Base-by-base conservation (phyloP, 805 yeast genomes). In the Candida maris region DNA sequence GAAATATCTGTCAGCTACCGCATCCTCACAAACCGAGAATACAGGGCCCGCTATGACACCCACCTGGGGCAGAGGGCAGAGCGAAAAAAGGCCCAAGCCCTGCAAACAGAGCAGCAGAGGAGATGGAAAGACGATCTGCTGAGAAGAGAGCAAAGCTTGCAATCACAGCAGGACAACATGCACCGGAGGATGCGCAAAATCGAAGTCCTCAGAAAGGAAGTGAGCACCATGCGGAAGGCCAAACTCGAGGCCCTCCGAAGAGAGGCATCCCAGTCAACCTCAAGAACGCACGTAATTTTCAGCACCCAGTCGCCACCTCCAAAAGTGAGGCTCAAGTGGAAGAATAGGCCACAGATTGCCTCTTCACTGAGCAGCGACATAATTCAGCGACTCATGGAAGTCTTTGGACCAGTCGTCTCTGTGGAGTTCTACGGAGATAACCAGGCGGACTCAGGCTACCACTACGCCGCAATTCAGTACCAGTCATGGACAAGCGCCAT, bases 321-420 rank as follows among this genome's bases (percentile, higher is more conserved):
- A 5, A 29, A 30, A 22, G 64, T 67, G 17, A 40, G 52, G 18
- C 57, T 74, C 18, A 65, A 59, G 44, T 75, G 79, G 78, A 73
- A 72, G 45, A 58, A 61, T 30, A 62, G 62, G 38, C 60, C 59
- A 5, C 67, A 64, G 29, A 30, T 69, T 4, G 46, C 50, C 12
- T 65, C 50, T 1, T 39, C 55, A 15, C 51, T 71, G 15, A 58
- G 56, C 16, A 45, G 41, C 1, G 67, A 59, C 1, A 52, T 65
- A 3, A 50, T 75, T 15, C 17, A 27, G 16, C 52, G 59, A 30
- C 54, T 75, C 19, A 70, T 75, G 77, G 46, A 48, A 14, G 66
- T 66, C 2, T 75, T 74, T 52, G 81, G 80, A 1, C 44, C 57
- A 0, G 50, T 73, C 2, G 25, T 19, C 1, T 14, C 24, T 3